Base-by-base conservation (phyloP, 2,329 filamentous ascomycete species). In the Zopfia rhizophila region DNA sequence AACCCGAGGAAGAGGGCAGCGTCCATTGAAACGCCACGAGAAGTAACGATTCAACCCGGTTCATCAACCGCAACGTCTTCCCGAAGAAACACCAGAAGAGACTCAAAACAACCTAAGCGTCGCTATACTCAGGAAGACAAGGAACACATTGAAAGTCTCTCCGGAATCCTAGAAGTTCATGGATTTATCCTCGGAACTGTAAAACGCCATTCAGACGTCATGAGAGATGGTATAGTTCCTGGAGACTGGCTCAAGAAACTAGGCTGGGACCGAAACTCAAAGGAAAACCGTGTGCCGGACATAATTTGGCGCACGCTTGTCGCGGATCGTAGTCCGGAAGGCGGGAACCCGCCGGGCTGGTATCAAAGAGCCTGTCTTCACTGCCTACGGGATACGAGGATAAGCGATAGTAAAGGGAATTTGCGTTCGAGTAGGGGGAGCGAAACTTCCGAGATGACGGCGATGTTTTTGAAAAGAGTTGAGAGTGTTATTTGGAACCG, bases 261-360 rank as follows among this genome's bases (percentile, higher is more conserved):
- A 6, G 24, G 18, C 3, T 40, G 33, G 35, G 17, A 38, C 13
- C 10, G 4, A 3, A 21, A 6, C 4, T 16, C 21, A 4, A 6
- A 3, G 3, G 8, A 30, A 7, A 46, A 46, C 25, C 32, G 7
- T 12, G 35, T 33, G 12, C 27, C 35, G 2, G 37, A 46, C 14
- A 23, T 6, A 16, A 36, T 58, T 2, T 58, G 55, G 55, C 42
- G 55, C 7, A 47, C 37, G 3, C 29, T 58, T 1, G 43, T 56
- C 8, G 55, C 53, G 5, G 55, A 58, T 29, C 33, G 53, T 19
- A 51, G 27, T 14, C 23, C 38, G 10, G 38, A 45, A 13, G 55
- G 55, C 3, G 32, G 28, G 14, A 48, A 47, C 17, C 39, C 53
- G 3, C 46, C 43, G 13, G 18, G 27, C 2, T 56, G 43, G 50